Conservation (phyloP, 2,329 filamentous ascomycete species). For the Xylaria hypoxylon region DNA sequence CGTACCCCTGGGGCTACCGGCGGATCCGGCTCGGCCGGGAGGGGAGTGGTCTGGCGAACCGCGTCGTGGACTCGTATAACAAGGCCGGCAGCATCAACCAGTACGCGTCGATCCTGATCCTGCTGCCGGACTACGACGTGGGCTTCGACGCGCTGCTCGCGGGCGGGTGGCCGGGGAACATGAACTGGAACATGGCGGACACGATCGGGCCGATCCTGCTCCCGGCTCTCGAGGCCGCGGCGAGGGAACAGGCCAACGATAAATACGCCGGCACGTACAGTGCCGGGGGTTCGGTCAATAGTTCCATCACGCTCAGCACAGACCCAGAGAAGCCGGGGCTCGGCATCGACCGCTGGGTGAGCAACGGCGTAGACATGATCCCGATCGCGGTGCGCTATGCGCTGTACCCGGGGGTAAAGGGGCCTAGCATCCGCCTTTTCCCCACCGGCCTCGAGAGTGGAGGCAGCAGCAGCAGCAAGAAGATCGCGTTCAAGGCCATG, state of each 20-base stretch:
- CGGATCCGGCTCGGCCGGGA: constrained; percentile 47
- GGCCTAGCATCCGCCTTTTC: constrained; percentile 46
- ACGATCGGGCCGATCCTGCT: constrained; percentile 42
- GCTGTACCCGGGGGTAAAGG: constrained; percentile 45
- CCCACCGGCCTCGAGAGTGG: constrained; percentile 45
- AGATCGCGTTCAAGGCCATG: constrained; percentile 47
- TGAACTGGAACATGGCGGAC: constrained; percentile 50
- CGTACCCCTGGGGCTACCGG: constrained; percentile 60
- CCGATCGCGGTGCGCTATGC: constrained; percentile 44
- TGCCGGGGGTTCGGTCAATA: constrained; percentile 31
- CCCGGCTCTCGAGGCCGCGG: constrained; percentile 46
- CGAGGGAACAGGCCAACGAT: constrained; percentile 41
- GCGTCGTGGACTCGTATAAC: constrained; percentile 48
- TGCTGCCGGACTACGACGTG: constrained; percentile 49
- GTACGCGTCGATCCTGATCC: constrained; percentile 47
- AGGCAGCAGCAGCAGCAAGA: constrained; percentile 27
- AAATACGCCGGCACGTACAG: constrained; percentile 44
- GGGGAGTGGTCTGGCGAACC: constrained; percentile 34
- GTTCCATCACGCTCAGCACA: constrained; percentile 43
- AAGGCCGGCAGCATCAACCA: constrained; percentile 49
- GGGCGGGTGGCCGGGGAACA: constrained; percentile 47
- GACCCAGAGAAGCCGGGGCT: constrained; percentile 44
- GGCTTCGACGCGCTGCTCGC: constrained; percentile 46
- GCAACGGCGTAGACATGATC: constrained; percentile 49
- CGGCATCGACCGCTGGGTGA: constrained; percentile 45